Evolutionary conservation across 441 rosid genomes (phyloP), one percentile per base, ranked within the genome.

Genomic region (Adansonia madagascariensis): DNA sequence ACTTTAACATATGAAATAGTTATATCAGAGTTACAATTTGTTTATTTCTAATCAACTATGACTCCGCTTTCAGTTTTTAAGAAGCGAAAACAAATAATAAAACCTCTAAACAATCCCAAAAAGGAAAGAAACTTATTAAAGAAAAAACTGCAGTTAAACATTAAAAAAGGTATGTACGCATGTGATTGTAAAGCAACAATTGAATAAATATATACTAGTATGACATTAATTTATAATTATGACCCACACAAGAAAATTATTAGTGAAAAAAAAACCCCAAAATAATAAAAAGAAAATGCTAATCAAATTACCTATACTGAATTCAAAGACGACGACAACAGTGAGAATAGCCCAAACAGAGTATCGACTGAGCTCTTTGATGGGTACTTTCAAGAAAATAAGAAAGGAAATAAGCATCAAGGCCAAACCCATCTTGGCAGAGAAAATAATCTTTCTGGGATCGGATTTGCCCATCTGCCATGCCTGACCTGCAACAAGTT

Each of bases 261-360:
- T 14, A 9, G 1, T 7, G 5, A 31, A 22, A 44, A 63, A 41
- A 1, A 47, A 64, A 24, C 27, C 18, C 61, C 8, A 61, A 12
- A 73, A 55, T n/a, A 31, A 56, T 35, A 35, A 3, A 35, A 35
- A 3, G 39, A 69, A 31, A 49, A 69, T 3, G 52, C 15, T 39
- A 57, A 49, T 6, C 6, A 35, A 35, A 74, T 53, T 76, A 91
- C 92, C 94, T 39, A 91, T 91, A 0, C 91, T 91, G 81, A 91
- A 91, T 77, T 89, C 95, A 76, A 91, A 91, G 41, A 91, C 91
- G 61, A 89, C 92, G 53, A 91, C 89, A 73, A 89, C 93, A n/a
- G 95, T 91, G 49, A 91, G 93, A 75, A 91, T 85, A 18, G 93
- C 92, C 95, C 95, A 91, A 50, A 91, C 84, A 31, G 83, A 89